phyloP scores from a whole-genome alignment of 306 rosid genomes.

The Arachis stenosperma region DNA sequence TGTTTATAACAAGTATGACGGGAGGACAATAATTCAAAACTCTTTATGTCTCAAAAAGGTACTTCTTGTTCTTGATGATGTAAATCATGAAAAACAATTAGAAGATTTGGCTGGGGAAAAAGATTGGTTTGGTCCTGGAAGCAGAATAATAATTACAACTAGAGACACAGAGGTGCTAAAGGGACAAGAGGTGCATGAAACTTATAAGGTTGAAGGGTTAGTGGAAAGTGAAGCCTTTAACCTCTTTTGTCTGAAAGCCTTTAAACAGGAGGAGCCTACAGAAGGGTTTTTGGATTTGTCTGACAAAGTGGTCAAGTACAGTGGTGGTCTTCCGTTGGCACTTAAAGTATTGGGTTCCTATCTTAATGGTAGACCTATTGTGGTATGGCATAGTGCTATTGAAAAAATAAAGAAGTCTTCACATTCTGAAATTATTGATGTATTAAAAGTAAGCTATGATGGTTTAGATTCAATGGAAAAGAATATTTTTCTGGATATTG shows the following conservation, averaged over 20 bases:
- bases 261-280: not conserved
- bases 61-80: slow-evolving; percentile 23
- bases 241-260: slow-evolving; percentile 1
- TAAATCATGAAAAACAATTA: not conserved
- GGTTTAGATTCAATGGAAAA: not conserved
- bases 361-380: not conserved
- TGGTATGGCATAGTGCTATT: not conserved
- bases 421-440: not conserved
- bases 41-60: not conserved
- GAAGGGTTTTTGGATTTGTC: slow-evolving; percentile 8
- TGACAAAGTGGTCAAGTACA: not conserved
- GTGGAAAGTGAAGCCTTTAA: not conserved
- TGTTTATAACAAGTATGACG: not conserved
- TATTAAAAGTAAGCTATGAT: not conserved
- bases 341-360: slow-evolving; percentile 9
- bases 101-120: not conserved
- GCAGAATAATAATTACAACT: slow-evolving; percentile 29
- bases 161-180: not conserved
- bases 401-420: not conserved
- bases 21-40: not conserved
- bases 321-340: slow-evolving; percentile 20
- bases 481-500: not conserved
- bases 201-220: not conserved
- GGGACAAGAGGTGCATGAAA: not conserved
- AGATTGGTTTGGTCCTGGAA: slow-evolving; percentile 14